Evolutionary conservation across 371 early-diverging fungal species (phyloP), one percentile per base, ranked within the genome.

Genomic region (Lichtheimia hyalospora): DNA sequence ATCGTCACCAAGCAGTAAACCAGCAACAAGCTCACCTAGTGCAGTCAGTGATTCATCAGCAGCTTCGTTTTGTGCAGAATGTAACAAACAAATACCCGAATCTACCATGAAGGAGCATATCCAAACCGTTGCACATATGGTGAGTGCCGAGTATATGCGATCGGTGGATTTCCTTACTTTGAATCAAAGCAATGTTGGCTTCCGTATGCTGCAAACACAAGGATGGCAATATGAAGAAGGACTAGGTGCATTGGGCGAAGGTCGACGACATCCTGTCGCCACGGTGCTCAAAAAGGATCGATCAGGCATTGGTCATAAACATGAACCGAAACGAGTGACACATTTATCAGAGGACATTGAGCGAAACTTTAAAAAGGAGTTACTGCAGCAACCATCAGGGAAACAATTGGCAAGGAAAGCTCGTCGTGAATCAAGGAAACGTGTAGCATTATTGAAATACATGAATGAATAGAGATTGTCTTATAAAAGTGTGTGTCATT

Each of bases 181-280:
- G 23, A 67, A 70, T 49, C 60, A 61, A 2, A 51, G 23, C 46
- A 77, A 77, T 52, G 61, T 70, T 7, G 84, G 81, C 2, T 81
- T 82, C 40, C 66, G 68, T 62, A 75, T 82, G 76, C 60, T 84
- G 21, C 61, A 65, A 18, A 66, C 69, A 16, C 79, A 78, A 69
- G 84, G 84, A 3, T 84, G 84, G 84, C 66, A 76, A 21, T 81
- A 81, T 40, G 80, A 79, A 25, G 66, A 81, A 57, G 82, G 84
- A 2, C 60, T 84, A 16, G 84, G 84, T 0, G 68, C 64, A n/a
- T 34, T 63, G 1, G 70, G 72, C 1, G 68, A 82, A 52, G 84
- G 84, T 1, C 50, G 69, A 44, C 64, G 81, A 6, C 80, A 79
- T 49, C 82, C 84, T 3, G 66, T 84, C 0, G 75, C 78, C 2